phyloP scores from a whole-genome alignment of 2,329 filamentous ascomycete species.

The Zymoseptoria ardabiliae region DNA sequence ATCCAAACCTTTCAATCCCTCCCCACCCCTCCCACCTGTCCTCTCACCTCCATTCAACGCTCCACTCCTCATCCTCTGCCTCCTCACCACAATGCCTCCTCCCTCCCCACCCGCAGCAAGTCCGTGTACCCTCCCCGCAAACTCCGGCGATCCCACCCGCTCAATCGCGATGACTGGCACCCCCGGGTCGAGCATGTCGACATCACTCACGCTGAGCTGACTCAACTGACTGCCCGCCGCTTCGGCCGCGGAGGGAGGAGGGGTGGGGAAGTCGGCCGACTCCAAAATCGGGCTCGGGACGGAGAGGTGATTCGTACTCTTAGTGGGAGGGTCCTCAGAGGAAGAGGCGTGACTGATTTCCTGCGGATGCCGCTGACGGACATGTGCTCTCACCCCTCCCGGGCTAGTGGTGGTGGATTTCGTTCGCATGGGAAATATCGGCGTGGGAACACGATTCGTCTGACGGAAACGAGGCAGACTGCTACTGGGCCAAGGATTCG shows the following conservation, averaged over 20 bases:
- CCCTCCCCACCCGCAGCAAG: not conserved
- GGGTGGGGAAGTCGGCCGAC: slow-evolving; percentile 32
- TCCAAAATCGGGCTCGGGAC: slow-evolving; percentile 27
- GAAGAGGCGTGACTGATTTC: slow-evolving; percentile 6
- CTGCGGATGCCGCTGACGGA: slow-evolving; percentile 27
- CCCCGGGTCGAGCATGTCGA: slow-evolving; percentile 28
- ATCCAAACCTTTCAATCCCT: slow-evolving; percentile 18
- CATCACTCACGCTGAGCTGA: slow-evolving; percentile 30
- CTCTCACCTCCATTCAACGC: slow-evolving; percentile 20
- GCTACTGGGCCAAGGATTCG: not conserved
- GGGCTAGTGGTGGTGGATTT: not conserved
- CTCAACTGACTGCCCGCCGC: slow-evolving; percentile 30
- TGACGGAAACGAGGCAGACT: not conserved
- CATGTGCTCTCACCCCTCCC: slow-evolving; percentile 16
- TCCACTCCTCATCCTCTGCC: slow-evolving; percentile 30
- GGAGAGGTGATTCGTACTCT: slow-evolving; percentile 20
- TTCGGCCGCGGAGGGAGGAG: slow-evolving; percentile 28
- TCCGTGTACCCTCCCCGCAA: not conserved
- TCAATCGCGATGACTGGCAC: slow-evolving; percentile 21
- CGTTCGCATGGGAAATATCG: slow-evolving; percentile 17
- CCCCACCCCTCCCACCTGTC: slow-evolving; percentile 11
- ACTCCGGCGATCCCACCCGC: slow-evolving; percentile 11
- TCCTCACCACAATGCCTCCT: slow-evolving; percentile 22
- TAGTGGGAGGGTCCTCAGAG: slow-evolving; percentile 19
- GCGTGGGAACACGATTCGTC: slow-evolving; percentile 21